Percentiles rank a stretch among this genome's conserved stretches.
phyloP scores from a whole-genome alignment of 495 filamentous ascomycete species.

The Daldinia loculata region DNA sequence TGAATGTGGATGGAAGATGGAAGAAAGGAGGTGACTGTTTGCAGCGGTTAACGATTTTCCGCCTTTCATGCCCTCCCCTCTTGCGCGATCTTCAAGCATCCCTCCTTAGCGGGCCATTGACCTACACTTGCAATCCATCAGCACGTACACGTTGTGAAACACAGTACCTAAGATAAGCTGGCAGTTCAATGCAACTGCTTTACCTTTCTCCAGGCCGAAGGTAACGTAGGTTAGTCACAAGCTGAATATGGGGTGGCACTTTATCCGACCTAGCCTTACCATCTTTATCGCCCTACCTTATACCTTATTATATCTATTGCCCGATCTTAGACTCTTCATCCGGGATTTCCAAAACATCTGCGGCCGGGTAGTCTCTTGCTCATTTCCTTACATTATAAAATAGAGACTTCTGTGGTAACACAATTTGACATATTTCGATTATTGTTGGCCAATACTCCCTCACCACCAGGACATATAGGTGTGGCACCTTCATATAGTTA shows the following conservation, averaged over 20 bases:
- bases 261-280: neutral
- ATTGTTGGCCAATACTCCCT: constrained; percentile 15
- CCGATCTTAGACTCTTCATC: neutral
- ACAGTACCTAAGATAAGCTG: constrained; percentile 27
- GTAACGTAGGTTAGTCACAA: constrained; percentile 2
- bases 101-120: constrained; percentile 3
- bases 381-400: neutral
- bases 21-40: neutral
- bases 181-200: constrained; percentile 2
- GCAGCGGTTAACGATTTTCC: neutral
- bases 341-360: neutral
- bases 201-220: constrained; percentile 33
- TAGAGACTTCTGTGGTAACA: constrained; percentile 17
- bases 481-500: constrained; percentile 4
- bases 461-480: constrained; percentile 1
- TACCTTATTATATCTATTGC: constrained; percentile 24
- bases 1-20: no score
- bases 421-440: neutral
- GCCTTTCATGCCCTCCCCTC: neutral
- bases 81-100: constrained; percentile 15
- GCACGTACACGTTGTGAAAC: constrained; percentile 25
- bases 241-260: constrained; percentile 9
- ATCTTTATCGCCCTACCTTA: neutral
- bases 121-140: constrained; percentile 19
- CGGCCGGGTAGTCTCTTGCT: constrained; percentile 6